A percentile compares a stretch with the other conserved stretches of the same genome.
Evolutionary conservation across 495 filamentous ascomycete genomes (phyloP).

Genomic region (Parathielavia hyrcaniae): DNA sequence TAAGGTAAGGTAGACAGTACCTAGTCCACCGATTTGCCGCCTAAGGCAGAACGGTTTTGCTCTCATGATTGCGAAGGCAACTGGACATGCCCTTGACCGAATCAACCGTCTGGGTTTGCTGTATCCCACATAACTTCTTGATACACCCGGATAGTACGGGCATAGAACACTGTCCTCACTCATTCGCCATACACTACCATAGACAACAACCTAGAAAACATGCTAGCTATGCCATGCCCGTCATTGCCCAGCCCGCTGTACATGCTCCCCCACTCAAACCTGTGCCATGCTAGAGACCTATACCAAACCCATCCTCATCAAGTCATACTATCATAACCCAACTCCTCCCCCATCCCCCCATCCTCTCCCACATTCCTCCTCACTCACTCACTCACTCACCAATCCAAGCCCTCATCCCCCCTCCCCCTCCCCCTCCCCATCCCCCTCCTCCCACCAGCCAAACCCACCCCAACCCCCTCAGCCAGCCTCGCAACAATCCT

Average conservation of each 20-base stretch:
- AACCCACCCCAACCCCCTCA: slow-evolving; percentile 40
- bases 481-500: slow-evolving; percentile 53
- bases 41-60: too few species aligned
- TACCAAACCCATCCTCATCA: neutral
- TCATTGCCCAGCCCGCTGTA: neutral
- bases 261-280: neutral
- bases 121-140: too few species aligned
- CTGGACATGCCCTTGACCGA: too few species aligned
- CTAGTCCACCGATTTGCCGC: too few species aligned
- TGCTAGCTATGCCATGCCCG: too few species aligned
- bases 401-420: slow-evolving; percentile 6
- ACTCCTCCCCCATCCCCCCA: neutral
- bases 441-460: slow-evolving; percentile 26
- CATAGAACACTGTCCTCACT: too few species aligned
- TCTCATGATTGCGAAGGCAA: too few species aligned
- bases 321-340: neutral
- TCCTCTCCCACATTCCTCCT: neutral
- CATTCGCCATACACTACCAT: too few species aligned
- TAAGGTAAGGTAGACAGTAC: too few species aligned
- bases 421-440: neutral
- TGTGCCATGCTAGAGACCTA: neutral
- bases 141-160: too few species aligned
- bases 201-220: too few species aligned
- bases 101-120: too few species aligned
- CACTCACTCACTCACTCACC: slow-evolving; percentile 5